phyloP scores from a whole-genome alignment of 805 yeast genomes.

The Schwanniomyces polymorphus region DNA sequence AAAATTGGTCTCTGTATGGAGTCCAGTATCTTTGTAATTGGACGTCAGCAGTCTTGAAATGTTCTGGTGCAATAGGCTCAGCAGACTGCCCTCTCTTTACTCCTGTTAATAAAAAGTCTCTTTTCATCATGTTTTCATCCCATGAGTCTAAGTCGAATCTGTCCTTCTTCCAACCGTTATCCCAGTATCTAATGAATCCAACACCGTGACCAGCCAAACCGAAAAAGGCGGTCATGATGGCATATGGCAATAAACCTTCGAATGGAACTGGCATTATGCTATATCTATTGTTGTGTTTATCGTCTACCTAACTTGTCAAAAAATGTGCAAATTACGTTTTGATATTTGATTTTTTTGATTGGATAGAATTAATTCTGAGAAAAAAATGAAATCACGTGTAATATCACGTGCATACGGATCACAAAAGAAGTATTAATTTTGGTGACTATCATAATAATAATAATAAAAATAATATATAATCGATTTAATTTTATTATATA shows the following conservation, averaged over 20 bases:
- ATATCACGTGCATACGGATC: too few relatives aligned
- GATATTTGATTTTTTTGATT: slow-evolving; percentile 1
- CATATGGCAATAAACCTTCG: slow-evolving; percentile 47
- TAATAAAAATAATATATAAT: too few relatives aligned
- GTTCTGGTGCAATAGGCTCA: slow-evolving; percentile 70
- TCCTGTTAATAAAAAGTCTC: slow-evolving; percentile 80
- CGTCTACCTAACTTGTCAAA: background rate
- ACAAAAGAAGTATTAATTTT: too few relatives aligned
- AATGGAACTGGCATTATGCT: slow-evolving; percentile 44
- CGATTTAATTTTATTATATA: background rate
- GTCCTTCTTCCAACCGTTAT: slow-evolving; percentile 49
- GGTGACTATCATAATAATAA: too few relatives aligned
- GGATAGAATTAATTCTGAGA: slow-evolving; percentile 2
- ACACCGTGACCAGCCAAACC: slow-evolving; percentile 48
- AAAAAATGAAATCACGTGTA: background rate
- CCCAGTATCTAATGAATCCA: slow-evolving; percentile 47
- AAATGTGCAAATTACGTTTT: background rate
- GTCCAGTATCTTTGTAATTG: slow-evolving; percentile 42
- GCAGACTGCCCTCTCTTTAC: slow-evolving; percentile 66
- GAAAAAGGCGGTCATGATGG: slow-evolving; percentile 45
- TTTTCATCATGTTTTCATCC: slow-evolving; percentile 55
- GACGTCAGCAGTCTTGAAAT: slow-evolving; percentile 57
- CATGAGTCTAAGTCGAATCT: slow-evolving; percentile 43
- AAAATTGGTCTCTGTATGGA: slow-evolving; percentile 48
- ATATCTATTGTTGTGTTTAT: background rate